phyloP scores from a whole-genome alignment of 805 yeast genomes.

The Wickerhamiella domercqiae region DNA sequence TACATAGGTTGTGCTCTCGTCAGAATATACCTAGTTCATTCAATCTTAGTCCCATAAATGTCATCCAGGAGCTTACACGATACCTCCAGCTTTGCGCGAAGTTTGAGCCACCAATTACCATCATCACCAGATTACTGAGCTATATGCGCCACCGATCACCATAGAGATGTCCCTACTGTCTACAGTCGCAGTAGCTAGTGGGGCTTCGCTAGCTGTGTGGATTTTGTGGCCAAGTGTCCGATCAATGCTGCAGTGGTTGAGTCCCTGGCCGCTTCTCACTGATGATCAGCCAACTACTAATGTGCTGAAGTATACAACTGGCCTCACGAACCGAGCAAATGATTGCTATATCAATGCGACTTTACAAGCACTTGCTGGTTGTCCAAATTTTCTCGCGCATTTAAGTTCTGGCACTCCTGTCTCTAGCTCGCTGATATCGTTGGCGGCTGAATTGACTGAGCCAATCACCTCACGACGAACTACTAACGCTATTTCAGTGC shows the following conservation, averaged over 20 bases:
- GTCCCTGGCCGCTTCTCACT: not conserved
- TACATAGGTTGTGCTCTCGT: too few relatives aligned
- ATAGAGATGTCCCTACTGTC: too few relatives aligned
- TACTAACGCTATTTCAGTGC: slow-evolving; percentile 63
- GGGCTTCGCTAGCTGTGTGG: not conserved
- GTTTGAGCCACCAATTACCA: too few relatives aligned
- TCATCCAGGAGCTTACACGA: too few relatives aligned
- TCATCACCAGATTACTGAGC: too few relatives aligned
- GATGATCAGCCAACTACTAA: not conserved
- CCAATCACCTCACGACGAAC: slow-evolving; percentile 38
- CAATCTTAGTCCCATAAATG: too few relatives aligned
- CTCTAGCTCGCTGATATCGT: slow-evolving; percentile 11
- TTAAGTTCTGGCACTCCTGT: slow-evolving; percentile 8
- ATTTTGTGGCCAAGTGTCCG: not conserved
- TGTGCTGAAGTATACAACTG: slow-evolving; percentile 40
- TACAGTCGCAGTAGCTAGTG: not conserved
- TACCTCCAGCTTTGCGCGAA: too few relatives aligned
- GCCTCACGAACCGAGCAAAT: slow-evolving; percentile 63
- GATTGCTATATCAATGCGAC: slow-evolving; percentile 91
- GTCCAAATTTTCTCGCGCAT: slow-evolving; percentile 16
- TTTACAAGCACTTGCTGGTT: slow-evolving; percentile 40
- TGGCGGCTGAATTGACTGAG: slow-evolving; percentile 37
- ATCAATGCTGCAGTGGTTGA: not conserved
- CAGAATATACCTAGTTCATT: too few relatives aligned
- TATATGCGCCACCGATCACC: too few relatives aligned